Evolutionary conservation across 495 filamentous ascomycete species (phyloP), one percentile per base, ranked within the genome.

Genomic region (Acidiella bohemica): DNA sequence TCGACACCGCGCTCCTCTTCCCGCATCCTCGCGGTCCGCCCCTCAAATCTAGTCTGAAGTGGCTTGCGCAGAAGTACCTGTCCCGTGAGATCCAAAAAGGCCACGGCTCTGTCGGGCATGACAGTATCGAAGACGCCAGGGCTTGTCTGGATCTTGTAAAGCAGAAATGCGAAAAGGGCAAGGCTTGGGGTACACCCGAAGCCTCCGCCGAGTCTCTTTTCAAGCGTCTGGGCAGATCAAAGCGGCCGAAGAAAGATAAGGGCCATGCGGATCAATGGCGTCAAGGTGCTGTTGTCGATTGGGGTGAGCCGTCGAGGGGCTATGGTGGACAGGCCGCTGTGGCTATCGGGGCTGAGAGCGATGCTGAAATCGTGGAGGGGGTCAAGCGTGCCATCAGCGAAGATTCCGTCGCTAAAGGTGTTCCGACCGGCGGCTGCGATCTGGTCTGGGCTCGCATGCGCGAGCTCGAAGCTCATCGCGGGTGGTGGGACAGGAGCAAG

Each of bases 91-190:
- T 97, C 43, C 90, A 97, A 53, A 82, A 77, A 36, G 78, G 78
- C 6, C 67, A 75, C 39, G 66, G 66, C 20, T 65, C 60, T 1
- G 70, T 63, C 13, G 90, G 90, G 7, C 90, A 97, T 53, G 77
- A 95, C 66, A 84, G 81, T 20, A 70, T 93, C 51, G 92, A 97
- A 61, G 90, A 97, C 55, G 83, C 90, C 11, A 73, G 68, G 31
- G 84, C 90, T 2, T 87, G 82, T 41, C 72, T 97, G 12, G 92
- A 97, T 48, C 75, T 97, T 1, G 75, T 94, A 8, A 93, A 88
- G 55, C 75, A 82, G 57, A 97, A 97, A 58, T 94, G 92, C 56
- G 85, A 95, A 52, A 84, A 81, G 51, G 90, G 92, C 28, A 76
- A 76, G 33, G 60, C 62, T 23, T 97, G 86, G 78, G 90, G 84